These are phyloP conservation scores for Posidonia oceanica DNA, from an alignment of 116 monocot genomes.

Conservation along the genomic window DNA sequence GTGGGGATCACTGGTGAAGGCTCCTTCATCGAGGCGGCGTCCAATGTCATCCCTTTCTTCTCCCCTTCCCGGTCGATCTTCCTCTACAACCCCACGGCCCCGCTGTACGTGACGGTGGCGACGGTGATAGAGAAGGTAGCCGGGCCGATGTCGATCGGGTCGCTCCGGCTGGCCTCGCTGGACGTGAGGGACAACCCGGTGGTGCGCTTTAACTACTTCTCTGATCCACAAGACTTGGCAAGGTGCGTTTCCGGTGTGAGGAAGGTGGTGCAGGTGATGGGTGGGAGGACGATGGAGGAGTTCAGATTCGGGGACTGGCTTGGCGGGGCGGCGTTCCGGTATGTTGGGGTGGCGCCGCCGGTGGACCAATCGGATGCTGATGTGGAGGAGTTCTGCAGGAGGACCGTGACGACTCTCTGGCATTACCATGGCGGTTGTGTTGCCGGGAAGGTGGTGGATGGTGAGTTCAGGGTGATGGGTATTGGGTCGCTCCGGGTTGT, in stretches of 20 bases:
- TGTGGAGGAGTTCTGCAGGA: slow-evolving; percentile 61
- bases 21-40: slow-evolving; percentile 76
- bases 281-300: slow-evolving; percentile 43
- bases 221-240: slow-evolving; percentile 35
- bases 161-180: slow-evolving; percentile 49
- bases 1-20: slow-evolving; percentile 56
- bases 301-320: slow-evolving; percentile 33
- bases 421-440: slow-evolving; percentile 91
- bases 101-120: slow-evolving; percentile 53
- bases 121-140: slow-evolving; percentile 72
- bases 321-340: slow-evolving; percentile 36
- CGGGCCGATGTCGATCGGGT: slow-evolving; percentile 54
- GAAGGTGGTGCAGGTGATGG: slow-evolving; percentile 42
- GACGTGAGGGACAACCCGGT: slow-evolving; percentile 54
- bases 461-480: slow-evolving; percentile 44
- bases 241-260: slow-evolving; percentile 48
- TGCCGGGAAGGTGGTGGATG: slow-evolving; percentile 67
- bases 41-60: slow-evolving; percentile 44
- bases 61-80: slow-evolving; percentile 18
- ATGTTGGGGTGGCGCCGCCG: slow-evolving; percentile 47
- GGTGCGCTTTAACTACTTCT: slow-evolving; percentile 87
- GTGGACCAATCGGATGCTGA: slow-evolving; percentile 28
- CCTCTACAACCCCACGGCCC: slow-evolving; percentile 19
- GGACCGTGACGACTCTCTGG: slow-evolving; percentile 70
- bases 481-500: slow-evolving; percentile 45